A percentile compares a stretch with the other conserved stretches of the same genome.
phyloP scores from a whole-genome alignment of 1,284 basidiomycete species.

The Tylopilus orsonianus region DNA sequence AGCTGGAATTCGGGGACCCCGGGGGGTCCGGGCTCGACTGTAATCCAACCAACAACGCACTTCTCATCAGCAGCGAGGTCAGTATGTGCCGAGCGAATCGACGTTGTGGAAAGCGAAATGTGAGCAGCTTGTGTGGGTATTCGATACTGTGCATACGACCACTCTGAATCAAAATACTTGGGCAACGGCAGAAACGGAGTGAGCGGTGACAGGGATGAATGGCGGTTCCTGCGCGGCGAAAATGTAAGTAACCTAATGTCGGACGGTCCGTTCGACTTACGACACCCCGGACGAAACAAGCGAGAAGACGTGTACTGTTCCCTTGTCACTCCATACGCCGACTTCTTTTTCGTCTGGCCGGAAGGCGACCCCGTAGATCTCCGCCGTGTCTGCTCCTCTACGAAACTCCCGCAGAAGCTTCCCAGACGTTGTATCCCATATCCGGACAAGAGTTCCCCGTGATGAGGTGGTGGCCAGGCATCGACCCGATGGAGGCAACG shows the following conservation, averaged over 20 bases:
- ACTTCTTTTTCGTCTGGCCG: constrained; percentile 77
- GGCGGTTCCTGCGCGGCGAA: constrained; percentile 60
- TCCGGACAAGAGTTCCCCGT: constrained; percentile 83
- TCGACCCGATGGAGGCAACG: constrained; percentile 76
- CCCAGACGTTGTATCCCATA: constrained; percentile 83
- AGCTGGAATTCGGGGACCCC: constrained; percentile 66
- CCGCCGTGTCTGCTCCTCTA: constrained; percentile 86
- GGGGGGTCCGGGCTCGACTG: constrained; percentile 44
- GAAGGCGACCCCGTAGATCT: constrained; percentile 87
- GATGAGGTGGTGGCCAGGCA: constrained; percentile 85
- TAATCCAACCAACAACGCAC: constrained; percentile 84
- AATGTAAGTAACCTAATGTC: constrained; percentile 8
- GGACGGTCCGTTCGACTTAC: constrained; percentile 44
- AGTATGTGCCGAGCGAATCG: constrained; percentile 53
- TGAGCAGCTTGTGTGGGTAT: constrained; percentile 84
- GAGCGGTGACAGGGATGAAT: constrained; percentile 75
- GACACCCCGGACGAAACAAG: constrained; percentile 62
- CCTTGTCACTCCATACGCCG: constrained; percentile 95
- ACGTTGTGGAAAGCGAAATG: constrained; percentile 67
- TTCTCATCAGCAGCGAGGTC: constrained; percentile 79
- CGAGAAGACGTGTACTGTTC: constrained; percentile 90
- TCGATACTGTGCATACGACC: constrained; percentile 92
- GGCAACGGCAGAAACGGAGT: constrained; percentile 80
- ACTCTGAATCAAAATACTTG: constrained; percentile 90
- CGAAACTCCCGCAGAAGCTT: constrained; percentile 81